Evolutionary conservation across 768 basidiomycete genomes (phyloP).

Genomic region (Tulasnella sp.): DNA sequence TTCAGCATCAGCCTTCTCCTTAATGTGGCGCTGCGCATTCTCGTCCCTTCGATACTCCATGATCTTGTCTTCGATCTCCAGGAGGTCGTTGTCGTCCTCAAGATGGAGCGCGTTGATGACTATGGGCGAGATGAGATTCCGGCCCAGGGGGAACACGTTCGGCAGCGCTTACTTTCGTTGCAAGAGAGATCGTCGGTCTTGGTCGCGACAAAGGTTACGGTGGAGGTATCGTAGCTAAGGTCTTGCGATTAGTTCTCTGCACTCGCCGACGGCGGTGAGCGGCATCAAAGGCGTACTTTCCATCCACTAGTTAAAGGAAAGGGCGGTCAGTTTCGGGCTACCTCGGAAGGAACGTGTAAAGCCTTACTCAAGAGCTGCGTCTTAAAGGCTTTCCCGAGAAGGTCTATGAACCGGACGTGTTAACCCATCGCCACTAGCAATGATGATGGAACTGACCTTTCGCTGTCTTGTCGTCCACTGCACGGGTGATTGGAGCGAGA

Average conservation of each 20-base stretch:
- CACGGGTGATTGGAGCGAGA: slow-evolving; percentile 60
- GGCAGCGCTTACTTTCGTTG: slow-evolving; percentile 1
- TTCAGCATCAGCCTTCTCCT: slow-evolving; percentile 41
- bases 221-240: slow-evolving; percentile 52
- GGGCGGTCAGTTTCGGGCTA: background rate
- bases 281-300: slow-evolving; percentile 47
- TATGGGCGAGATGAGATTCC: background rate
- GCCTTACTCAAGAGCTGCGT: slow-evolving; percentile 57
- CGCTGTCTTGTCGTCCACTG: slow-evolving; percentile 63
- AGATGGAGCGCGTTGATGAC: slow-evolving; percentile 50
- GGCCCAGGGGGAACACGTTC: background rate
- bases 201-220: slow-evolving; percentile 62
- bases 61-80: slow-evolving; percentile 50
- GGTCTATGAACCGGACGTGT: slow-evolving; percentile 39
- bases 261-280: background rate
- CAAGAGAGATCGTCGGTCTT: slow-evolving; percentile 56
- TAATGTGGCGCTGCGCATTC: slow-evolving; percentile 44
- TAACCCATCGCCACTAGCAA: background rate
- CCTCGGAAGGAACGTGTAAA: too few species aligned
- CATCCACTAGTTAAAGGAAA: slow-evolving; percentile 40
- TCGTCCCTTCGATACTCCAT: slow-evolving; percentile 40
- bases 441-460: slow-evolving; percentile 42
- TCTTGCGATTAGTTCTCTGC: background rate
- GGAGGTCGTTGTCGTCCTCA: slow-evolving; percentile 52
- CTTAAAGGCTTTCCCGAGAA: slow-evolving; percentile 63